Percentiles rank a stretch among this genome's conserved stretches.
Evolutionary conservation across 495 filamentous ascomycete species (phyloP).

Genomic region (Penicillium pancosmium): DNA sequence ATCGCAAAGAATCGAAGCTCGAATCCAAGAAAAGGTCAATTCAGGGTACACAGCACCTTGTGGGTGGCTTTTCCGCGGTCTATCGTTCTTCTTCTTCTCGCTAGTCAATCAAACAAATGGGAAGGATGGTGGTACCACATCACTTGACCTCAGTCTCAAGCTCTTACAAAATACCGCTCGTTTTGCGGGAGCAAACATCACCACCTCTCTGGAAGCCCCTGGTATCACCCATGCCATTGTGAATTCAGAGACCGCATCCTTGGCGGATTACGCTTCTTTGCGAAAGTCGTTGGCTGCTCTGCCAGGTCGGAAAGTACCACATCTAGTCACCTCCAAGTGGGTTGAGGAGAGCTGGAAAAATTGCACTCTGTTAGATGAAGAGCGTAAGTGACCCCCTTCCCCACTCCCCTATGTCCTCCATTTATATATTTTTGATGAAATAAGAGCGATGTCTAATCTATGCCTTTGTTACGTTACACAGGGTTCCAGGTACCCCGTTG

Average conservation of each 20-base stretch:
- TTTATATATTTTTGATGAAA: background rate
- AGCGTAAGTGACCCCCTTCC: conserved; percentile 39
- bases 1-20: conserved; percentile 56
- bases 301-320: conserved; percentile 55
- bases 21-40: conserved; percentile 51
- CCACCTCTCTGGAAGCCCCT: conserved; percentile 19
- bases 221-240: conserved; percentile 42
- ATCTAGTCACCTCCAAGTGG: conserved; percentile 75
- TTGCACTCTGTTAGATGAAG: conserved; percentile 82
- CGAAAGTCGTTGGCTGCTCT: conserved; percentile 29
- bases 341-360: conserved; percentile 78
- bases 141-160: conserved; percentile 11
- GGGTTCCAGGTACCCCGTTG: conserved; percentile 1
- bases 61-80: conserved; percentile 69
- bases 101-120: conserved; percentile 5
- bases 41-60: conserved; percentile 43
- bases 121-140: background rate
- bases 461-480: background rate
- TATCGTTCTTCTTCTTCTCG: conserved; percentile 57
- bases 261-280: conserved; percentile 29
- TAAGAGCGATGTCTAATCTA: background rate
- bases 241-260: conserved; percentile 18
- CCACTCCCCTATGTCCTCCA: background rate
- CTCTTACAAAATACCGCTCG: conserved; percentile 50
- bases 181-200: conserved; percentile 63